Percentiles rank a stretch among this genome's conserved stretches.
These are phyloP conservation scores for Hypoxylon sp. DNA, from an alignment of 2,329 filamentous ascomycete species.

Conservation along the genomic window DNA sequence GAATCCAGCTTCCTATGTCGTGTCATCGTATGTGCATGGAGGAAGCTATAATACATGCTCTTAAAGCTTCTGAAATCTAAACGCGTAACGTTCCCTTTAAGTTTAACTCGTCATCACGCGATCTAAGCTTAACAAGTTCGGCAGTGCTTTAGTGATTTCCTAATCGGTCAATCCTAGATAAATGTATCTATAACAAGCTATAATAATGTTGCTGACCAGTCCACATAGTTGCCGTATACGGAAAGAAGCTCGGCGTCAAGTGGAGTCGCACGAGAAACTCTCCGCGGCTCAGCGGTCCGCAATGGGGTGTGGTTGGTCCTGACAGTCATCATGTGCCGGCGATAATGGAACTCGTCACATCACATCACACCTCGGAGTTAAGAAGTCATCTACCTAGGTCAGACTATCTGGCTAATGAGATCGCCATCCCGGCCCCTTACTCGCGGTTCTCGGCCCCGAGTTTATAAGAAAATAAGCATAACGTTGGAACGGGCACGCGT, in stretches of 20 bases:
- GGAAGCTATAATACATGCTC: conserved; percentile 15
- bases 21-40: conserved; percentile 1
- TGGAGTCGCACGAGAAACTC: conserved; percentile 26
- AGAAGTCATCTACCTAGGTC: conserved; percentile 8
- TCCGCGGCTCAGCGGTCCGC: conserved; percentile 44
- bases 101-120: conserved; percentile 33
- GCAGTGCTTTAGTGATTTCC: conserved; percentile 29
- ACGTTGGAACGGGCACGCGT: conserved; percentile 24
- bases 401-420: conserved; percentile 28
- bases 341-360: conserved; percentile 37
- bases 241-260: conserved; percentile 32
- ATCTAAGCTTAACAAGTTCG: conserved; percentile 34
- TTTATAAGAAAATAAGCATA: conserved; percentile 39
- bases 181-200: conserved; percentile 28
- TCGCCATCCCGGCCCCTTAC: conserved; percentile 19
- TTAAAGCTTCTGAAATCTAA: conserved; percentile 16
- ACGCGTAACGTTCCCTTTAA: conserved; percentile 44
- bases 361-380: conserved; percentile 44
- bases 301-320: conserved; percentile 17
- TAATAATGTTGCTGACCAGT: conserved; percentile 16
- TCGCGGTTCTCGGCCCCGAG: conserved; percentile 28
- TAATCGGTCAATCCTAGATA: conserved; percentile 30
- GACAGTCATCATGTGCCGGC: conserved; percentile 43
- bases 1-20: conserved; percentile 11
- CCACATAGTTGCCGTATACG: conserved; percentile 27